These are phyloP conservation scores for Acanthamoeba healyi DNA, from an alignment of 208 protist genomes.

Conservation along the genomic window DNA sequence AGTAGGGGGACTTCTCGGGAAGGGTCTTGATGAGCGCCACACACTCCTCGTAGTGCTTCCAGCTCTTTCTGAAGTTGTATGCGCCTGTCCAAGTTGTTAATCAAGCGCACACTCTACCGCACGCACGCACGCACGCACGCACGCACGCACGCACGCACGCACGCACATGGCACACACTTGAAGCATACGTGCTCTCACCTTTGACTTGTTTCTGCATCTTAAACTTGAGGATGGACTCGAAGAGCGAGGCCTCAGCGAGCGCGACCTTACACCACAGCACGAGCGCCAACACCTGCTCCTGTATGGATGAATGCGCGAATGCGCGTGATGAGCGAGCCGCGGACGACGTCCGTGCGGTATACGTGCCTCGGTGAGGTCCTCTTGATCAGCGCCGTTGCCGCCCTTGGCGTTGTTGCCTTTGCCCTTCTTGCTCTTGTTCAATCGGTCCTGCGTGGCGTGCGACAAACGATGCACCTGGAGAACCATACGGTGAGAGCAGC, in stretches of 20 bases:
- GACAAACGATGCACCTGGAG: neutral
- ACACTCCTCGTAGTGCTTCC: slow-evolving; percentile 59
- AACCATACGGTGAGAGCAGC: too few relatives aligned
- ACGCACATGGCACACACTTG: neutral
- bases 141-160: neutral
- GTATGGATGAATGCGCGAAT: neutral
- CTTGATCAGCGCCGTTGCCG: neutral
- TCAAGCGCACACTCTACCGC: neutral
- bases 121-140: neutral
- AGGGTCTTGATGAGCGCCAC: neutral
- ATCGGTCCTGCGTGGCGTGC: neutral
- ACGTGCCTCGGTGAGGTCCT: neutral
- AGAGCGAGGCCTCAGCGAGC: neutral
- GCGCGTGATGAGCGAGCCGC: too few relatives aligned
- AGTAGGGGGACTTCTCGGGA: neutral
- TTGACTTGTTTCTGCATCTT: slow-evolving; percentile 33
- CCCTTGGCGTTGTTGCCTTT: neutral
- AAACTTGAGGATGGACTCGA: slow-evolving; percentile 53
- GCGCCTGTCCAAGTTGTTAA: neutral
- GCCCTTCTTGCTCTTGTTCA: neutral
- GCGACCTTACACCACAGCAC: neutral
- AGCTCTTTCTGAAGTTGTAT: slow-evolving; percentile 43
- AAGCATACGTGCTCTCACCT: neutral
- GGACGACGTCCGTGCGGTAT: too few relatives aligned
- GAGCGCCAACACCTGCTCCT: neutral